These are phyloP conservation scores for Pseudocercospora macadamiae DNA, from an alignment of 2,329 filamentous ascomycete genomes.

Conservation along the genomic window DNA sequence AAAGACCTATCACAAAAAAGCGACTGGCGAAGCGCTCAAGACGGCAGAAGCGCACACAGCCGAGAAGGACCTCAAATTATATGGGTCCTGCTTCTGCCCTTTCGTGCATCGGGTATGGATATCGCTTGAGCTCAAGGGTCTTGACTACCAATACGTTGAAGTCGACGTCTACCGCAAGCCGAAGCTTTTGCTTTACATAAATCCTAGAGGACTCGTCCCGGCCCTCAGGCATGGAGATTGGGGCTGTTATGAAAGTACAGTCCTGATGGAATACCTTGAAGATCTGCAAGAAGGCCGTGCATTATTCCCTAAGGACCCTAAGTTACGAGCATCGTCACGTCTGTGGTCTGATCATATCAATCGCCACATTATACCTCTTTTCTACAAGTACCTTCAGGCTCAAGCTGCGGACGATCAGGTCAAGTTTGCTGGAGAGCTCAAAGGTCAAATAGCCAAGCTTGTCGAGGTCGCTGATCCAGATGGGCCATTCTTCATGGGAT, in stretches of 20 bases:
- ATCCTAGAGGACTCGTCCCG: conserved; percentile 75
- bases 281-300: conserved; percentile 65
- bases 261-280: conserved; percentile 86
- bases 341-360: conserved; percentile 85
- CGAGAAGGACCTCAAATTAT: conserved; percentile 74
- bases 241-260: conserved; percentile 79
- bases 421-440: conserved; percentile 63
- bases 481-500: conserved; percentile 71
- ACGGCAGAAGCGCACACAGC: conserved; percentile 73
- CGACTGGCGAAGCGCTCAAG: conserved; percentile 68
- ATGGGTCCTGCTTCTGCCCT: conserved; percentile 82
- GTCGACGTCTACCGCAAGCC: conserved; percentile 79
- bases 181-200: conserved; percentile 71
- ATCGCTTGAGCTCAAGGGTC: conserved; percentile 75
- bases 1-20: conserved; percentile 72
- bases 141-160: conserved; percentile 84
- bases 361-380: conserved; percentile 72
- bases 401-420: conserved; percentile 63
- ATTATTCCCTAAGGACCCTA: conserved; percentile 68
- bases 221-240: conserved; percentile 77
- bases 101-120: conserved; percentile 92
- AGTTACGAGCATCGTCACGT: conserved; percentile 71
- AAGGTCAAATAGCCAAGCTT: conserved; percentile 65
- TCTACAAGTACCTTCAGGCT: conserved; percentile 73
- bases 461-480: conserved; percentile 59